phyloP scores from a whole-genome alignment of 371 early-diverging fungal genomes.

The Furculomyces boomerangus region DNA sequence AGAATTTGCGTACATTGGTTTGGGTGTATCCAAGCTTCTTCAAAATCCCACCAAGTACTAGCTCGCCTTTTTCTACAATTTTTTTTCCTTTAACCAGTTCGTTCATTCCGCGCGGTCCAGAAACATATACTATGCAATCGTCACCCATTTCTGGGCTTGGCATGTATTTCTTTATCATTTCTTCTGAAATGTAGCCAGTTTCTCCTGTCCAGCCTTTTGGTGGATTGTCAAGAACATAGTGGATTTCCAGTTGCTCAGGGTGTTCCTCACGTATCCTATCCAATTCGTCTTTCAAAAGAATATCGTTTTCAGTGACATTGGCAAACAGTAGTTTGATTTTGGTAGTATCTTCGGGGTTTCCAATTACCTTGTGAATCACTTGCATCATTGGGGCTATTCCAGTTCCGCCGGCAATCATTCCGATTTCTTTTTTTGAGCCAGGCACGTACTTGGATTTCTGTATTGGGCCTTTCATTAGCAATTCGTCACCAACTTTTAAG shows the following conservation, averaged over 20 bases:
- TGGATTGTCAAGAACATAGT: constrained; percentile 60
- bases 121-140: constrained; percentile 56
- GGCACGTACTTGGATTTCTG: constrained; percentile 59
- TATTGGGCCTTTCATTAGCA: constrained; percentile 84
- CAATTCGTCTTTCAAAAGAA: constrained; percentile 62
- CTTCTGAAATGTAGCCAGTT: constrained; percentile 46
- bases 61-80: constrained; percentile 59
- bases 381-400: constrained; percentile 89
- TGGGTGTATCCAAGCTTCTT: constrained; percentile 63
- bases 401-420: constrained; percentile 80
- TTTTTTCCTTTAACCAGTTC: constrained; percentile 63
- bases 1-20: constrained; percentile 80
- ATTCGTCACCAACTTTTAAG: constrained; percentile 62
- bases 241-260: constrained; percentile 62
- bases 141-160: constrained; percentile 19
- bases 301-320: constrained; percentile 70
- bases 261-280: constrained; percentile 43
- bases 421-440: constrained; percentile 56
- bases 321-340: constrained; percentile 74
- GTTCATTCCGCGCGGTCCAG: constrained; percentile 78
- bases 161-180: constrained; percentile 42
- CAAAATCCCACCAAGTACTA: constrained; percentile 58
- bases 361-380: constrained; percentile 44
- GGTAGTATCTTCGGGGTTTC: constrained; percentile 58
- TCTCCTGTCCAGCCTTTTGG: constrained; percentile 40